Conservation (phyloP, 768 basidiomycete species). For the Nevesoporus exiguus region DNA sequence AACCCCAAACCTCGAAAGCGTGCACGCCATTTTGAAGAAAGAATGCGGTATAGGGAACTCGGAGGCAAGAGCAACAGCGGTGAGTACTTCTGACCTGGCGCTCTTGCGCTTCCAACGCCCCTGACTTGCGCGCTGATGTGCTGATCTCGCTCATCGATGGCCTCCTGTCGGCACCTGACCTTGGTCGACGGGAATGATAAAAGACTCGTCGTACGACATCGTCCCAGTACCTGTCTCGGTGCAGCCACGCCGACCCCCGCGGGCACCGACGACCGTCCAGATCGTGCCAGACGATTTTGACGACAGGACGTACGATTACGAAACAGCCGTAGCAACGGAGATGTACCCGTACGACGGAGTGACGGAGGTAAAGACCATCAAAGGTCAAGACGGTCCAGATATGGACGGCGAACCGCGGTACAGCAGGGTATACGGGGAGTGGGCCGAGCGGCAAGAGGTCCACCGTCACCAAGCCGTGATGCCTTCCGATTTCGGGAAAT, state of each 20-base stretch:
- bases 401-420: conserved; percentile 16
- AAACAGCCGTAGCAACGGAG: conserved; percentile 27
- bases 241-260: conserved; percentile 23
- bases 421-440: conserved; percentile 32
- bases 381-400: conserved; percentile 5
- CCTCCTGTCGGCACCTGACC: background rate
- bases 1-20: background rate
- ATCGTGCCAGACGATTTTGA: conserved; percentile 31
- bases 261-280: conserved; percentile 33
- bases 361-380: conserved; percentile 21
- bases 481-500: conserved; percentile 26
- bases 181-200: background rate
- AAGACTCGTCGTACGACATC: conserved; percentile 34
- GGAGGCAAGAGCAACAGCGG: conserved; percentile 30
- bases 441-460: conserved; percentile 29
- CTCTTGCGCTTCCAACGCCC: background rate
- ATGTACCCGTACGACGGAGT: conserved; percentile 21
- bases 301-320: conserved; percentile 28
- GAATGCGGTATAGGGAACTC: conserved; percentile 26
- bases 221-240: conserved; percentile 20
- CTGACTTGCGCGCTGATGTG: conserved; percentile 8
- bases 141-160: conserved; percentile 16
- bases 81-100: conserved; percentile 12
- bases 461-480: conserved; percentile 21
- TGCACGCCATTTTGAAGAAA: background rate